phyloP scores from a whole-genome alignment of 371 early-diverging fungal genomes.

The Apophysomyces ossiformis region DNA sequence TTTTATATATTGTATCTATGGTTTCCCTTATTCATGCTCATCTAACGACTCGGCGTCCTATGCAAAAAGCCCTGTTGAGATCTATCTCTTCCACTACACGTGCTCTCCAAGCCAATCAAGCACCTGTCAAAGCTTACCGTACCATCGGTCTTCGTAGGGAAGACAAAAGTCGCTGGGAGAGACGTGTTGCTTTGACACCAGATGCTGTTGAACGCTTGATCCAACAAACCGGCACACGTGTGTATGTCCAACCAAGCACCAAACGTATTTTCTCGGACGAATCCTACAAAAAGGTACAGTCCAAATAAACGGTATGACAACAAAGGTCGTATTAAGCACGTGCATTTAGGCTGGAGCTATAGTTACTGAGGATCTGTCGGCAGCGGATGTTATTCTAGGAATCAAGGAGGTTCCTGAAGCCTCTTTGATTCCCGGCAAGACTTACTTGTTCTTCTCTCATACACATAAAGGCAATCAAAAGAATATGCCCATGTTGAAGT shows the following conservation, averaged over 20 bases:
- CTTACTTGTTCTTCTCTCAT: constrained; percentile 95
- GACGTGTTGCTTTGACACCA: constrained; percentile 87
- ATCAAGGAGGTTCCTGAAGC: constrained; percentile 96
- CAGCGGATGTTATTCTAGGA: constrained; percentile 92
- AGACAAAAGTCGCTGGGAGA: constrained; percentile 96
- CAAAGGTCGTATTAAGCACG: background rate
- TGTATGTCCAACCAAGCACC: constrained; percentile 91
- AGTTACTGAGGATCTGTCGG: constrained; percentile 85
- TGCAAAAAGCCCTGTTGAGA: constrained; percentile 6
- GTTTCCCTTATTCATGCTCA: constrained; percentile 2
- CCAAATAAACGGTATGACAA: background rate
- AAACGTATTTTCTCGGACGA: constrained; percentile 90
- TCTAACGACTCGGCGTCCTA: constrained; percentile 4
- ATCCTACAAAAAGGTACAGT: constrained; percentile 72
- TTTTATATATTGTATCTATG: background rate
- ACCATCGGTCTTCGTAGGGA: constrained; percentile 90
- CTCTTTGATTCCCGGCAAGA: constrained; percentile 84
- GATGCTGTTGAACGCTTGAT: constrained; percentile 77
- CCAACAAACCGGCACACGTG: constrained; percentile 78
- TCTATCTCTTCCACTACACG: constrained; percentile 9
- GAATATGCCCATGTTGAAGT: constrained; percentile 92
- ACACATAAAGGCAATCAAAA: constrained; percentile 95
- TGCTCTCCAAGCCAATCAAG: background rate
- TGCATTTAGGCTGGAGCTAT: constrained; percentile 80
- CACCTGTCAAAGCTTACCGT: constrained; percentile 14